Evolutionary conservation across 1,284 basidiomycete genomes (phyloP), one percentile per base, ranked within the genome.

Genomic region (Cerrena zonata): DNA sequence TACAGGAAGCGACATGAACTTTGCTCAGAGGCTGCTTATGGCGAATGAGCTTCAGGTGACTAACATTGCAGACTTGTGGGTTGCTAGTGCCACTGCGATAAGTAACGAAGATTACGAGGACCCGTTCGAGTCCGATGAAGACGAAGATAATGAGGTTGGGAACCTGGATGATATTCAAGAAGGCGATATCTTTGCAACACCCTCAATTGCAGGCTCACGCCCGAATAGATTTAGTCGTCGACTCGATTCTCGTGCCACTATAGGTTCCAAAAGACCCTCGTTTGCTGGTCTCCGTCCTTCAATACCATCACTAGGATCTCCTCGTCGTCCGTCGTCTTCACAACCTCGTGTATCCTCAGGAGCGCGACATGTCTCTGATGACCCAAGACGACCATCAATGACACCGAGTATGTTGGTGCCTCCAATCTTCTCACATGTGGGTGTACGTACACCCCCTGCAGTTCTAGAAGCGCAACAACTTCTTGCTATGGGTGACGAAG

Each of bases 1-100:
- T 18, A 67, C 67, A 5, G 72, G 68, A 2, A 61, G 67, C 51
- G 84, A 86, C 57, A 72, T 87, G 48, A 90, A 88, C 61, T 91
- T 98, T 59, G 89, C 94, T 0, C 91, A 97, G 64, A 79, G 90
- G 55, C 67, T 95, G n/a, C 72, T 95, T 24, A 84, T 95, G 70
- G 91, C 93, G 3, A 94, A 94, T 66, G 91, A 94, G 65, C 88
- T 91, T 62, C 86, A 89, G 1, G 90, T 94, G 5, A 91, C 88
- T 46, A 88, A 86, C 56, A 88, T 95, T 57, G 87, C 90, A 3
- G 92, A 94, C 69, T 72, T 95, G 13, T 95, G 93, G 92, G 89
- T 95, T 52, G 91, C 92, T 10, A 86, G 91, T 21, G 93, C 93
- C 2, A 91, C 93, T 72, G 91, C 91, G 53, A 89, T 84, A 7